Base-by-base conservation (phyloP, 2,329 filamentous ascomycete species). In the Neonectria neomacrospora region DNA sequence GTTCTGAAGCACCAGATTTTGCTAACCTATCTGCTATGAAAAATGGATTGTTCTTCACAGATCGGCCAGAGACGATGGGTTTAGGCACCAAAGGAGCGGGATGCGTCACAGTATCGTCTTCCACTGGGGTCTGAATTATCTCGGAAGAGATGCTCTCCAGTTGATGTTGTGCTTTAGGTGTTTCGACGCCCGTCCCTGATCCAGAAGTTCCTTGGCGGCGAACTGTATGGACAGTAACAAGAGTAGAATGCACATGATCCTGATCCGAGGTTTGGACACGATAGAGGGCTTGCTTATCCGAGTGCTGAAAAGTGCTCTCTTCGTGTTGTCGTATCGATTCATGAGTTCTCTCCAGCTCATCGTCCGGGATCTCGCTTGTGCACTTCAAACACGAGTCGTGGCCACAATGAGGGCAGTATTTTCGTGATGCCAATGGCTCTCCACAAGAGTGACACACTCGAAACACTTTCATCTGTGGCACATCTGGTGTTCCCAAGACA, bases 371-470 rank as follows among this genome's bases (percentile, higher is more conserved):
- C 54, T 82, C 77, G 45, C 76, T 78, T 9, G 72, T 75, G 66
- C 85, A 87, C 58, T 81, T 81, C 32, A 74, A 65, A 67, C 85
- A 88, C 16, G 85, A 79, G 10, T 77, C 78, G 70, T 88, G 86
- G 1, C 82, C 83, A 66, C 85, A 88, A 44, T 78, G 79, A 30
- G 76, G 71, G 66, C 85, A 88, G 48, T 77, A 77, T 9, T 75
- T 75, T 30, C 76, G 74, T 12, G 76, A 74, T 47, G 70, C 75
- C 39, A 82, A 78, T 42, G 74, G 76, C 47, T 79, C 77, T 12
- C 80, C 80, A 67, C 85, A 88, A 10, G 83, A 74, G 67, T 87
- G 85, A 63, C 85, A 88, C 26, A 81, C 73, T 55, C 78, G 80
- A 42, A 73, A 70, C 45, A 71, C 69, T 61, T 75, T 76, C 47